Conservation (phyloP, 2,329 filamentous ascomycete genomes). For the Penicillium sp. region DNA sequence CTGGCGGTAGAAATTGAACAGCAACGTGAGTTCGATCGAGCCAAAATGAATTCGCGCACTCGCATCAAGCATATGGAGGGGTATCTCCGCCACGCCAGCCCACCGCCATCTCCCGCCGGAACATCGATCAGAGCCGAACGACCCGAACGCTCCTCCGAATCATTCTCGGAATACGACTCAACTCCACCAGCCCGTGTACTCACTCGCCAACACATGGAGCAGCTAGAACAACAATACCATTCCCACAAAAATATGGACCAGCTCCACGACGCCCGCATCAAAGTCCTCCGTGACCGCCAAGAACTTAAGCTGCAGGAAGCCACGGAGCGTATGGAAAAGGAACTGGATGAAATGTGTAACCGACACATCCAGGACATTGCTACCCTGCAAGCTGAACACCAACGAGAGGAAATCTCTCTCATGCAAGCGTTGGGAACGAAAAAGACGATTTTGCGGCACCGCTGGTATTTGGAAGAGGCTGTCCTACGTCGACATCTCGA, state of each 20-base stretch:
- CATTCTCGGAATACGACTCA: conserved; percentile 20
- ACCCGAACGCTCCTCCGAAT: conserved; percentile 20
- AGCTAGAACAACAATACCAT: conserved; percentile 46
- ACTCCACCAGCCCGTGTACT: conserved; percentile 33
- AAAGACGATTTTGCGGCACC: conserved; percentile 33
- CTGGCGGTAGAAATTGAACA: conserved; percentile 46
- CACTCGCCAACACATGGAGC: conserved; percentile 43
- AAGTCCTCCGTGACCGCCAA: conserved; percentile 48
- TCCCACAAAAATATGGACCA: conserved; percentile 44
- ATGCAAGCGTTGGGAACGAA: conserved; percentile 35
- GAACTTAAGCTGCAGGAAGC: conserved; percentile 42
- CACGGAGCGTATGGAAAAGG: conserved; percentile 39
- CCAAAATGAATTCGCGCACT: conserved; percentile 43
- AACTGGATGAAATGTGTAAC: conserved; percentile 36
- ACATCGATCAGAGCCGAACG: conserved; percentile 8
- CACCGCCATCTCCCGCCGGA: conserved; percentile 29
- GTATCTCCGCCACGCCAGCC: conserved; percentile 43
- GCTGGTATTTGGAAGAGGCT: conserved; percentile 46
- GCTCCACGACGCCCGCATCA: conserved; percentile 46
- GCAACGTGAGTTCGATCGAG: conserved; percentile 44
- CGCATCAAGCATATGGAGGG: conserved; percentile 50
- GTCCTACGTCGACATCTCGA: conserved; percentile 42
- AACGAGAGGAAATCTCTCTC: conserved; percentile 32
- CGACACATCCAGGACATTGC: conserved; percentile 33
- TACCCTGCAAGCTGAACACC: conserved; percentile 36